Conservation (phyloP, 2,329 filamentous ascomycete genomes). For the Huntiella decipiens region DNA sequence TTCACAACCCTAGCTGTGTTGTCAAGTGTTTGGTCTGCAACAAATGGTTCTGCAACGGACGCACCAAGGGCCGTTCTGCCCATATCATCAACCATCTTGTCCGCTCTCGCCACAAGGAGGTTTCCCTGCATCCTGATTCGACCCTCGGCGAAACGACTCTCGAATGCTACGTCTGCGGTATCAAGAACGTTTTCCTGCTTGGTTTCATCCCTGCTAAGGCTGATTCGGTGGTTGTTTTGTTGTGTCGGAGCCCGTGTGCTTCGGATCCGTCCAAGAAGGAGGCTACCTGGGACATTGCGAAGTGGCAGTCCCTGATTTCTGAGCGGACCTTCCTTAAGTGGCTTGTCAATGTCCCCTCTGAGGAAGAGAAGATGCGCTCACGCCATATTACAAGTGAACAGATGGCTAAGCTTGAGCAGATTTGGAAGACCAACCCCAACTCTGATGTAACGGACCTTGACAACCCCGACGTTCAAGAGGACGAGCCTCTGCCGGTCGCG, state of each 20-base stretch:
- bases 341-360: slow-evolving; percentile 76
- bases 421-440: slow-evolving; percentile 90
- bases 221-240: slow-evolving; percentile 88
- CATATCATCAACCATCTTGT: slow-evolving; percentile 98
- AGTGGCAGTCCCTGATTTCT: slow-evolving; percentile 94
- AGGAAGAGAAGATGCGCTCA: slow-evolving; percentile 88
- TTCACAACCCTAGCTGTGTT: slow-evolving; percentile 85
- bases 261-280: slow-evolving; percentile 92
- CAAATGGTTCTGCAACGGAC: slow-evolving; percentile 98
- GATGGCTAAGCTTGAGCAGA: slow-evolving; percentile 89
- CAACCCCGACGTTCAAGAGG: slow-evolving; percentile 51
- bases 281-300: slow-evolving; percentile 98
- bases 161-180: slow-evolving; percentile 98
- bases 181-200: slow-evolving; percentile 95
- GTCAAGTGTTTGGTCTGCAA: slow-evolving; percentile 90
- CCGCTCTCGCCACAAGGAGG: slow-evolving; percentile 93
- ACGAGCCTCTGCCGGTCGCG: slow-evolving; percentile 82
- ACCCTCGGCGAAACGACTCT: slow-evolving; percentile 87
- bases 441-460: slow-evolving; percentile 70
- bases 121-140: slow-evolving; percentile 85
- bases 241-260: slow-evolving; percentile 92
- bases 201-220: slow-evolving; percentile 98
- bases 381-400: slow-evolving; percentile 83
- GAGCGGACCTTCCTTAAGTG: slow-evolving; percentile 87
- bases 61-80: slow-evolving; percentile 87